Conservation (phyloP, 2,329 filamentous ascomycete genomes). For the Chaetomium strumarium region DNA sequence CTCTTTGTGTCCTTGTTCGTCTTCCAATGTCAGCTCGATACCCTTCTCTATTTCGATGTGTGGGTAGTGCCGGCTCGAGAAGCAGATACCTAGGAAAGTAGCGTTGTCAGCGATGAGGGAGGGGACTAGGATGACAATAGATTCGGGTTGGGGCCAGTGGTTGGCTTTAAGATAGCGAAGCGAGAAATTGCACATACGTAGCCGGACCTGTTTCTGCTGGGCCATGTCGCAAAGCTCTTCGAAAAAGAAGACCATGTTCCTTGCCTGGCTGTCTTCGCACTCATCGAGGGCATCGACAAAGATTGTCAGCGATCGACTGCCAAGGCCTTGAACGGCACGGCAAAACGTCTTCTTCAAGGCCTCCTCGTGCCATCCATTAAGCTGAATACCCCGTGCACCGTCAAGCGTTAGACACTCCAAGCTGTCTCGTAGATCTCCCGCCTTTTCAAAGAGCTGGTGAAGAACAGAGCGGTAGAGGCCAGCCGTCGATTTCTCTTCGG, state of each 20-base stretch:
- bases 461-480: constrained; percentile 46
- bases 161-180: neutral
- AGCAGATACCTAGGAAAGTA: neutral
- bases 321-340: constrained; percentile 15
- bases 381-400: neutral
- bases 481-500: constrained; percentile 37
- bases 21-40: neutral
- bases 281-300: constrained; percentile 45
- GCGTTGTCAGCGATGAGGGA: neutral
- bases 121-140: no score
- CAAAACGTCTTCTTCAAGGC: constrained; percentile 17
- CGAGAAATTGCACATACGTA: constrained; percentile 22
- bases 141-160: no score
- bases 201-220: neutral
- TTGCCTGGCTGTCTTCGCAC: constrained; percentile 38
- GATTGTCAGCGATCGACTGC: constrained; percentile 12
- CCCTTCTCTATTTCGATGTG: neutral
- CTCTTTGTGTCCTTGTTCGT: neutral
- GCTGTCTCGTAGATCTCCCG: constrained; percentile 28
- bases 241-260: constrained; percentile 40
- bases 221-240: constrained; percentile 31
- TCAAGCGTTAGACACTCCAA: constrained; percentile 22
- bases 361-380: constrained; percentile 8
- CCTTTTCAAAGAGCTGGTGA: constrained; percentile 36
- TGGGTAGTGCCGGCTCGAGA: neutral